Evolutionary conservation across 148 eudicot species (phyloP), one percentile per base, ranked within the genome.

Genomic region (Limonium bicolor): DNA sequence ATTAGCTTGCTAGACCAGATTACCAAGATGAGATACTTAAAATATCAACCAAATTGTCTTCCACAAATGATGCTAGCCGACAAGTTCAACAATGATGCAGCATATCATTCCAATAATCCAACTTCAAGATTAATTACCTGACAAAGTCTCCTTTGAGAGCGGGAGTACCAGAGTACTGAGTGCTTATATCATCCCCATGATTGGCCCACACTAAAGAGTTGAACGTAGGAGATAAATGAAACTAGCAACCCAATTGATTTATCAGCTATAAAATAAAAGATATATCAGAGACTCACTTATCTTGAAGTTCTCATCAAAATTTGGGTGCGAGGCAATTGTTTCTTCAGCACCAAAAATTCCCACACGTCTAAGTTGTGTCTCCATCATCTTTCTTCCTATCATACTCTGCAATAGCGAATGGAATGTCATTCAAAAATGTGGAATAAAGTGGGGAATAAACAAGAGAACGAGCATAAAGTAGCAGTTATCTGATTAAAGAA

Each of bases 331-430:
- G 41, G 69, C 73, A 23, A 90, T 80, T 49, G 67, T 75, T 67
- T 84, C 95, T 36, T 81, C 86, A 62, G 80, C 93, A 61, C 54
- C 66, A 60, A 90, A 90, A 60, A 77, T 63, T 48, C 93, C 81
- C 46, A 90, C 74, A 52, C 82, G 71, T 56, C 80, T 71, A 39
- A 90, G 80, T 56, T 90, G 99, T 36, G 57, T 60, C 66, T 90
- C 95, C 76, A 90, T 50, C 87, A 79, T 84, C 66, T 76, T 90
- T 15, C 93, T 78, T 13, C 82, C 95, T 63, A 90, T 73, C 93
- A 90, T 78, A 67, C 95, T 90, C 99, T 90, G 81, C 47, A 48
- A 39, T n/a, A n/a, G 21, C 36, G 54, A 36, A 41, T 38, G 1
- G 18, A 20, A 43, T 10, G 18, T 20, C 26, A n/a, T n/a, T n/a